These are phyloP conservation scores for Ilex aquifolium DNA, from an alignment of 257 asterid genomes.

Conservation along the genomic window DNA sequence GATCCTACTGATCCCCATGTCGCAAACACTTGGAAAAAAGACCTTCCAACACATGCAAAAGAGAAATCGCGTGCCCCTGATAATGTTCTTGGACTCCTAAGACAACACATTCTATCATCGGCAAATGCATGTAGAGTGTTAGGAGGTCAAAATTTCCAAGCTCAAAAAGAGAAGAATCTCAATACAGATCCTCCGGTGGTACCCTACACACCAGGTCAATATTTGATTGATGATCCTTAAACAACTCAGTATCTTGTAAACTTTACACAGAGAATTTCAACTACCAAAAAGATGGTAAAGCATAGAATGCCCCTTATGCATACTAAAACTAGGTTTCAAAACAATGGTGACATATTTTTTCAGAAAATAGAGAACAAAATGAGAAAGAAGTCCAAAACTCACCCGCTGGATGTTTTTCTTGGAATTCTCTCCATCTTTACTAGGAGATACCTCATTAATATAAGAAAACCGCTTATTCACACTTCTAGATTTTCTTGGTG, in stretches of 20 bases:
- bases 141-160: not conserved
- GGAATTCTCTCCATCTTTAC: conserved; percentile 49
- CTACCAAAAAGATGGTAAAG: not conserved
- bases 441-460: conserved; percentile 51
- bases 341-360: not conserved
- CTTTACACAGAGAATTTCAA: not conserved
- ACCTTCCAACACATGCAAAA: not conserved
- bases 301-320: not conserved
- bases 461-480: conserved; percentile 46
- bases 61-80: not conserved
- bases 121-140: not conserved
- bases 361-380: not conserved
- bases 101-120: not conserved
- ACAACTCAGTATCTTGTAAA: too few relatives aligned
- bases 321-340: not conserved
- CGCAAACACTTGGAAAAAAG: not conserved
- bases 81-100: too few relatives aligned
- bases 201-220: not conserved
- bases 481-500: conserved; percentile 60
- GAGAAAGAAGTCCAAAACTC: conserved; percentile 31
- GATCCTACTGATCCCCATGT: not conserved
- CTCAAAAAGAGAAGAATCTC: not conserved
- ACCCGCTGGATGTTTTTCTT: conserved; percentile 58
- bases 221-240: too few relatives aligned
- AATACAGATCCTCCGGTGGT: not conserved